Evolutionary conservation across 306 rosid genomes (phyloP).

Genomic region (Leucaena leucocephala): DNA sequence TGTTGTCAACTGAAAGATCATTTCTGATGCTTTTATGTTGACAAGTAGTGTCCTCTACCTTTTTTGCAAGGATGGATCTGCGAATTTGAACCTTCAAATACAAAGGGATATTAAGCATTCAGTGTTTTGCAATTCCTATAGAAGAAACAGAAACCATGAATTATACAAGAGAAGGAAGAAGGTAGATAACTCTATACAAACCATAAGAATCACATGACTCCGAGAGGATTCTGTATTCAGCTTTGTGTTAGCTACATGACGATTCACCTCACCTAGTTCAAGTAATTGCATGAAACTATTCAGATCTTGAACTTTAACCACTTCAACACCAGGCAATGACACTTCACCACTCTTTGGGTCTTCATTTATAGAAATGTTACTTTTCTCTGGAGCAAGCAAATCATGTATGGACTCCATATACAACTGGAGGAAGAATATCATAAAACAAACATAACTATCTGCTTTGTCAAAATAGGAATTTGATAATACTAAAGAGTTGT

Average conservation of each 20-base stretch:
- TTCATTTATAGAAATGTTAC: constrained; percentile 57
- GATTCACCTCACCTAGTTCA: constrained; percentile 66
- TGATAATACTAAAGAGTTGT: background rate
- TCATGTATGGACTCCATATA: constrained; percentile 77
- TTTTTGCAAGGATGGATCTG: constrained; percentile 51
- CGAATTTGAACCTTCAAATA: constrained; percentile 53
- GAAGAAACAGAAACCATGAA: background rate
- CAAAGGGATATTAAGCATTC: background rate
- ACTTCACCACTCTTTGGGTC: constrained; percentile 72
- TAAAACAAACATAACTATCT: constrained; percentile 3
- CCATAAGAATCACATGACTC: constrained; percentile 72
- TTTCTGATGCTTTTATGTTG: constrained; percentile 35
- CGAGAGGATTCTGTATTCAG: constrained; percentile 72
- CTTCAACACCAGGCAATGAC: constrained; percentile 67
- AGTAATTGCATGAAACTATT: constrained; percentile 55
- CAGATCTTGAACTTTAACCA: constrained; percentile 54
- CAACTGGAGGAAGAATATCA: constrained; percentile 47
- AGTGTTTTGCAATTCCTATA: background rate
- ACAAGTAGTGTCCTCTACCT: constrained; percentile 39
- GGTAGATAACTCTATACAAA: constrained; percentile 12
- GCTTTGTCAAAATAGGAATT: background rate
- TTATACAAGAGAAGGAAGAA: constrained; percentile 3
- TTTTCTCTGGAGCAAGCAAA: constrained; percentile 70
- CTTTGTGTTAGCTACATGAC: constrained; percentile 71
- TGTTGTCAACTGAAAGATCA: constrained; percentile 37